Conservation (phyloP, 768 basidiomycete genomes). For the Pleurotus platypus region DNA sequence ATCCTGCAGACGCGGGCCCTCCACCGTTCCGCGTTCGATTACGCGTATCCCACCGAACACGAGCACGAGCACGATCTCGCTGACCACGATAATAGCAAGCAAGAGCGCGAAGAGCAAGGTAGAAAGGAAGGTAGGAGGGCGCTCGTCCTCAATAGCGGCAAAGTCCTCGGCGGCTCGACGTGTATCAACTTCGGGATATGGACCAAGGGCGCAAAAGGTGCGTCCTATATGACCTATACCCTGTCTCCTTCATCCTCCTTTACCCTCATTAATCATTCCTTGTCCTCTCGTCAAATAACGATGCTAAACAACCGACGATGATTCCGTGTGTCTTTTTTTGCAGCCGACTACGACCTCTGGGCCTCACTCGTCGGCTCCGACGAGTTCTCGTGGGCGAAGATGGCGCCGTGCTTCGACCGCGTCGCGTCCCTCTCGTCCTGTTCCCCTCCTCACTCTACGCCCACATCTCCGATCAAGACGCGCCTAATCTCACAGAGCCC, state of each 20-base stretch:
- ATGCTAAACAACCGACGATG: too few relatives aligned
- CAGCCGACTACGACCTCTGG: slow-evolving; percentile 8
- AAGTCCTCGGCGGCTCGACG: slow-evolving; percentile 6
- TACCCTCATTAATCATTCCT: too few relatives aligned
- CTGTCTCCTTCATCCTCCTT: too few relatives aligned
- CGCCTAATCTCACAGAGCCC: background rate
- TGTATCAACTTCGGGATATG: slow-evolving; percentile 8
- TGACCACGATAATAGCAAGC: too few relatives aligned
- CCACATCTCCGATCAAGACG: background rate
- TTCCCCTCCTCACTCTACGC: too few relatives aligned
- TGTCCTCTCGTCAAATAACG: too few relatives aligned
- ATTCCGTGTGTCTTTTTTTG: too few relatives aligned
- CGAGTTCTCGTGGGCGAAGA: slow-evolving; percentile 1
- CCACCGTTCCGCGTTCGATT: slow-evolving; percentile 1
- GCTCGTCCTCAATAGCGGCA: background rate
- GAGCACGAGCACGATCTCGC: background rate
- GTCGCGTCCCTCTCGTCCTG: background rate
- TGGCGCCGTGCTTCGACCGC: slow-evolving; percentile 2
- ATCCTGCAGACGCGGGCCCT: slow-evolving; percentile 7
- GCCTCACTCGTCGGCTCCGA: background rate
- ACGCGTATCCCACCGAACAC: background rate
- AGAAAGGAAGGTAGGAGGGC: too few relatives aligned
- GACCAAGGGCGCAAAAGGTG: slow-evolving; percentile 2
- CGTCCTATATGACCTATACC: background rate
- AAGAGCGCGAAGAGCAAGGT: too few relatives aligned